Conservation (phyloP, 2,329 filamentous ascomycete genomes). For the Colletotrichum caudatum region DNA sequence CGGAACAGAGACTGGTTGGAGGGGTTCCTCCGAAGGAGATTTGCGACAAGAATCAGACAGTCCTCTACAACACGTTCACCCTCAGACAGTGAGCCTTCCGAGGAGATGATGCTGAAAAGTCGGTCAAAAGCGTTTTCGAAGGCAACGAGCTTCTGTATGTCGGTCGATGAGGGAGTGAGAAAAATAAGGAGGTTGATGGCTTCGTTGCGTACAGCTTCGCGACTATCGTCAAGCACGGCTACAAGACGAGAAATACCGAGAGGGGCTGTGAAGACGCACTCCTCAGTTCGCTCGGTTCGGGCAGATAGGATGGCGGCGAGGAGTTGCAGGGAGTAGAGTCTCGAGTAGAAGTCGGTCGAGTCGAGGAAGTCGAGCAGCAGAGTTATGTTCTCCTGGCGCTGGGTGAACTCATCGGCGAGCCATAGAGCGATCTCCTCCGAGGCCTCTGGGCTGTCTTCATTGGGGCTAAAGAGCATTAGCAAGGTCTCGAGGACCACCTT, state of each 20-base stretch:
- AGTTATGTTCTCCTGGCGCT: constrained; percentile 96
- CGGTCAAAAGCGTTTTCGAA: constrained; percentile 95
- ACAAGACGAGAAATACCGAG: constrained; percentile 90
- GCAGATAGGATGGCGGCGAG: constrained; percentile 87
- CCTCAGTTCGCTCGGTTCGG: constrained; percentile 90
- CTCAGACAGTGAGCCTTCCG: constrained; percentile 83
- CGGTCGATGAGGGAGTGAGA: constrained; percentile 85
- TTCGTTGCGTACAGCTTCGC: constrained; percentile 90
- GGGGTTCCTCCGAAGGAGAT: constrained; percentile 85
- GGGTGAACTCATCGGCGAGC: constrained; percentile 98
- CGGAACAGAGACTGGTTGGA: constrained; percentile 96
- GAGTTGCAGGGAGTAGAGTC: constrained; percentile 90
- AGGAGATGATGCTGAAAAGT: constrained; percentile 83
- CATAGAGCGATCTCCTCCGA: constrained; percentile 96
- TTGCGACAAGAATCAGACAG: constrained; percentile 89
- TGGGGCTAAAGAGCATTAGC: constrained; percentile 87
- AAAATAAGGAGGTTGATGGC: constrained; percentile 88
- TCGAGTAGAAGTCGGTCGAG: constrained; percentile 86
- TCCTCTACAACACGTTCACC: constrained; percentile 93
- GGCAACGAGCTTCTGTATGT: constrained; percentile 94
- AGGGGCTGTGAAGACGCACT: constrained; percentile 91
- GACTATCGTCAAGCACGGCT: constrained; percentile 82
- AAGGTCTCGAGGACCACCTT: constrained; percentile 96
- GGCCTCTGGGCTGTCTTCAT: constrained; percentile 83
- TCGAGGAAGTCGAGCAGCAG: constrained; percentile 91